Evolutionary conservation across 2,329 filamentous ascomycete species (phyloP).

Genomic region (Fusarium sacchari): DNA sequence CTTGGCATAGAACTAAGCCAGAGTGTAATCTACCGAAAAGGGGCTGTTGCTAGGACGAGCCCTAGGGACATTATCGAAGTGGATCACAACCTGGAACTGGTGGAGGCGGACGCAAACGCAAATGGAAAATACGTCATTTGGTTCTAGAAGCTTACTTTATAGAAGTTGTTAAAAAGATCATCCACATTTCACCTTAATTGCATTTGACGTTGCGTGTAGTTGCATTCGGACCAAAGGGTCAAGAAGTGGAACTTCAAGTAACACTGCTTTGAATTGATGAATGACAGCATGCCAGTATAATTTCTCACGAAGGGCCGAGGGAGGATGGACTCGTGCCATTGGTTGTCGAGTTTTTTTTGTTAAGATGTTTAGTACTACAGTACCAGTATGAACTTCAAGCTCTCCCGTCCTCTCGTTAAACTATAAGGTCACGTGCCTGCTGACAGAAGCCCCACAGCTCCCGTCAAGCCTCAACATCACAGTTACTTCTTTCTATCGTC

Average conservation of each 20-base stretch:
- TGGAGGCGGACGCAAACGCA: constrained; percentile 19
- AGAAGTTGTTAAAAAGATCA: constrained; percentile 2
- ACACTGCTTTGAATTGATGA: background rate
- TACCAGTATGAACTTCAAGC: background rate
- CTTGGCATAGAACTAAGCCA: constrained; percentile 37
- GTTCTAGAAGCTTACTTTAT: constrained; percentile 41
- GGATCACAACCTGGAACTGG: constrained; percentile 8
- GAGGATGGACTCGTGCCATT: background rate
- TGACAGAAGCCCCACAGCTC: background rate
- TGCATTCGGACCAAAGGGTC: constrained; percentile 8
- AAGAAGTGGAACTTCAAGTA: background rate
- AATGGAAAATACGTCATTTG: constrained; percentile 34
- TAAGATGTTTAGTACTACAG: background rate
- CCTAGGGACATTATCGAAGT: constrained; percentile 10
- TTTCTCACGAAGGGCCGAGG: background rate
- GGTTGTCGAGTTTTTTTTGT: background rate
- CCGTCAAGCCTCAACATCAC: background rate
- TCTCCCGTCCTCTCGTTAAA: background rate
- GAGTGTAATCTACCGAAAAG: constrained; percentile 41
- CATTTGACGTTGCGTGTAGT: background rate
- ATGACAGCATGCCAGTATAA: background rate
- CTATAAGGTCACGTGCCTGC: constrained; percentile 8
- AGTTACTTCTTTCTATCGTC: constrained; percentile 9
- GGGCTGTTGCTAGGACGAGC: constrained; percentile 27
- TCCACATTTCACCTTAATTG: background rate